A percentile compares a stretch with the other conserved stretches of the same genome.
phyloP scores from a whole-genome alignment of 148 eudicot genomes.

The Gaultheria prostrata region DNA sequence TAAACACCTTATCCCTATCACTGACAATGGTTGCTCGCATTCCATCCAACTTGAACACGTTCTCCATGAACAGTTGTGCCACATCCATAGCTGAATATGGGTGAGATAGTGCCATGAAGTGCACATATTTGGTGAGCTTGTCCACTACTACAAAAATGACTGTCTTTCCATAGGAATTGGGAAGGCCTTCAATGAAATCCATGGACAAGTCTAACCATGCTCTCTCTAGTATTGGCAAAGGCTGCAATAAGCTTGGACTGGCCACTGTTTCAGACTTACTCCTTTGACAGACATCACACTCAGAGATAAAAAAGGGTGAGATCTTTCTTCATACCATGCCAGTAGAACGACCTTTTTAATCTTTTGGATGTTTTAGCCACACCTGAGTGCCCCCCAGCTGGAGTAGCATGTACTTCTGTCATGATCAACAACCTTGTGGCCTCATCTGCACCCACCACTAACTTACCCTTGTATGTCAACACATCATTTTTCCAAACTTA shows the following conservation, averaged over 20 bases:
- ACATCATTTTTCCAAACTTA: background rate
- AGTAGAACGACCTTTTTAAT: too few relatives aligned
- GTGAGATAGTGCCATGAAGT: slow-evolving; percentile 9
- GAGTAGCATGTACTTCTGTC: too few relatives aligned
- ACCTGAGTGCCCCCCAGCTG: too few relatives aligned
- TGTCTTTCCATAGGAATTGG: background rate
- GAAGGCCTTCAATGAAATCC: background rate
- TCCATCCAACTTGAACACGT: slow-evolving; percentile 11
- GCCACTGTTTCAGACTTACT: too few relatives aligned
- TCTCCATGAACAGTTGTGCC: background rate
- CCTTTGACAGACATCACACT: background rate
- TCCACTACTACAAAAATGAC: background rate
- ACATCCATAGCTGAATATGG: background rate
- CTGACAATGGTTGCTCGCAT: background rate
- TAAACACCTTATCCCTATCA: background rate
- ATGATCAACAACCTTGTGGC: too few relatives aligned
- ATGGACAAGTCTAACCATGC: too few relatives aligned
- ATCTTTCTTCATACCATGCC: background rate
- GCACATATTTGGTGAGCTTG: background rate
- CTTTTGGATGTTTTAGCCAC: too few relatives aligned
- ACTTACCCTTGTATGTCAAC: background rate
- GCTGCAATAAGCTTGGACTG: background rate
- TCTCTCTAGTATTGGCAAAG: background rate
- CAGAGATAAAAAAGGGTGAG: too few relatives aligned
- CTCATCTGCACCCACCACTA: background rate